Conservation (phyloP, 129 eudicot species). For the Flaveria robusta region DNA sequence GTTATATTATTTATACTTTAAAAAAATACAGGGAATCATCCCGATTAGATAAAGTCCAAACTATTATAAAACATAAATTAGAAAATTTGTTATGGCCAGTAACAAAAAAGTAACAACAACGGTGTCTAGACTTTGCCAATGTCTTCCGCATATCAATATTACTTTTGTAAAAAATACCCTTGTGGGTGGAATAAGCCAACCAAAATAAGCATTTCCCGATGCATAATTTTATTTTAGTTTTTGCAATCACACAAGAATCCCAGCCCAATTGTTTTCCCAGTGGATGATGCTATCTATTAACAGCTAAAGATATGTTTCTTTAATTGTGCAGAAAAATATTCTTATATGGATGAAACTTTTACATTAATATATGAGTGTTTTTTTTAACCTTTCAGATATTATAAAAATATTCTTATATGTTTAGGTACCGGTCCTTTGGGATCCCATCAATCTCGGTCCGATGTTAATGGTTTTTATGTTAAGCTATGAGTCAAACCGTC, state of each 20-base stretch:
- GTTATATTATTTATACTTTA: too few species aligned
- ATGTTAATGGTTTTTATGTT: too few species aligned
- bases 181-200: not conserved
- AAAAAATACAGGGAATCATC: too few species aligned
- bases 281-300: not conserved
- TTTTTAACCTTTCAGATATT: not conserved
- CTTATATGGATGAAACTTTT: not conserved
- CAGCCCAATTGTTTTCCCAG: not conserved
- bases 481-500: too few species aligned
- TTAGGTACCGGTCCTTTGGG: too few species aligned
- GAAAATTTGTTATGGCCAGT: not conserved
- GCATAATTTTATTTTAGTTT: not conserved
- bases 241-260: not conserved
- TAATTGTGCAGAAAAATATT: not conserved
- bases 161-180: not conserved
- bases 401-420: not conserved
- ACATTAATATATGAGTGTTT: not conserved
- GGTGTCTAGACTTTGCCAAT: not conserved
- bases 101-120: not conserved
- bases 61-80: not conserved
- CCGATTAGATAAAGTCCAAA: too few species aligned
- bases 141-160: not conserved
- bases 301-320: not conserved
- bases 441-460: too few species aligned
- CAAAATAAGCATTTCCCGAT: constrained; percentile 3